Percentiles rank a stretch among this genome's conserved stretches.
Evolutionary conservation across 2,329 filamentous ascomycete genomes (phyloP).

Genomic region (Colletotrichum musicola): DNA sequence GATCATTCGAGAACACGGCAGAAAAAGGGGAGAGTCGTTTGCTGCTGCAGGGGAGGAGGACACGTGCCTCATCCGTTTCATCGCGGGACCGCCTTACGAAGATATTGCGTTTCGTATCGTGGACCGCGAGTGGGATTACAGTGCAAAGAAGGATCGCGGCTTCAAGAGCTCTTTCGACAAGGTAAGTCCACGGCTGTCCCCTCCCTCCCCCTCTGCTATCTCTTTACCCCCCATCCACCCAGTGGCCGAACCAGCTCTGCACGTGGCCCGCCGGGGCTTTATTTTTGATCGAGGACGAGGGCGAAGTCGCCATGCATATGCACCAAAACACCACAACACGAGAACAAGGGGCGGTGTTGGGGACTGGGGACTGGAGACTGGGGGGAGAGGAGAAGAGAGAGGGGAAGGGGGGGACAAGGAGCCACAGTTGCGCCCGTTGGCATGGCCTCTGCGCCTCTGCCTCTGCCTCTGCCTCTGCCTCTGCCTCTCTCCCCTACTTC

Average conservation of each 20-base stretch:
- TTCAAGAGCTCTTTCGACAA: slow-evolving; percentile 98
- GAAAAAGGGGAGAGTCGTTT: slow-evolving; percentile 90
- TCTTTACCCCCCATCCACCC: not conserved
- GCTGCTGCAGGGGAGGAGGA: slow-evolving; percentile 96
- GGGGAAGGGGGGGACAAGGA: not conserved
- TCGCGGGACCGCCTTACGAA: slow-evolving; percentile 94
- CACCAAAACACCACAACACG: slow-evolving; percentile 1
- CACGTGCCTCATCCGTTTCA: slow-evolving; percentile 95
- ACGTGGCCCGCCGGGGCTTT: slow-evolving; percentile 6
- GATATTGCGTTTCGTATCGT: slow-evolving; percentile 98
- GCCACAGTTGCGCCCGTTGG: slow-evolving; percentile 30
- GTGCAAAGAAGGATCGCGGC: slow-evolving; percentile 91
- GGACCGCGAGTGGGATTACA: slow-evolving; percentile 99
- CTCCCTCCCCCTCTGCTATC: not conserved
- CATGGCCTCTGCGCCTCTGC: slow-evolving; percentile 13
- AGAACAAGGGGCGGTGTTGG: not conserved
- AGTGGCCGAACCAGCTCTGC: not conserved
- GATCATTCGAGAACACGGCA: slow-evolving; percentile 92
- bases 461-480: slow-evolving; percentile 17
- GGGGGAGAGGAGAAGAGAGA: no score
- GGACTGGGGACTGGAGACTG: no score
- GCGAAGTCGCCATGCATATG: slow-evolving; percentile 30
- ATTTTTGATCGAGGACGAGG: not conserved
- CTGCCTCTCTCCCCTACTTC: not conserved
- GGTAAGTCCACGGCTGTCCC: slow-evolving; percentile 62